A percentile compares a stretch with the other conserved stretches of the same genome.
phyloP scores from a whole-genome alignment of 2,329 filamentous ascomycete genomes.

The Colletotrichum phormii region DNA sequence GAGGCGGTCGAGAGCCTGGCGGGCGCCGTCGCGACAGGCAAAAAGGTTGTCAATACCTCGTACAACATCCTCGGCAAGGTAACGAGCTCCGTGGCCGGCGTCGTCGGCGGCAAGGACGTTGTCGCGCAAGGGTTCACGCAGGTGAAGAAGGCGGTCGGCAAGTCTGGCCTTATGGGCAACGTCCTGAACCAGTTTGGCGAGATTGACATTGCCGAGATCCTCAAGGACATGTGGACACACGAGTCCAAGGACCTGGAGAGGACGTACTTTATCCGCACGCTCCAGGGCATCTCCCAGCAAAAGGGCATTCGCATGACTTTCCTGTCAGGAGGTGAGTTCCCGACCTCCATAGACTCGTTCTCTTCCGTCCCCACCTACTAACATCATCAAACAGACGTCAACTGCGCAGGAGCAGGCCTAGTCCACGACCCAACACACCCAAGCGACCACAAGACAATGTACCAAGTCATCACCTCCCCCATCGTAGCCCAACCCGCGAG shows the following conservation, averaged over 20 bases:
- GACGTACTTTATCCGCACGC: slow-evolving; percentile 94
- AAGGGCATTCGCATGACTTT: slow-evolving; percentile 98
- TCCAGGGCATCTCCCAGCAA: slow-evolving; percentile 95
- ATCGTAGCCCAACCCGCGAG: slow-evolving; percentile 91
- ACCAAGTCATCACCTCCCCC: slow-evolving; percentile 93
- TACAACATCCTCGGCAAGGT: slow-evolving; percentile 98
- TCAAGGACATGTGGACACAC: slow-evolving; percentile 98
- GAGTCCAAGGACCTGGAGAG: slow-evolving; percentile 97
- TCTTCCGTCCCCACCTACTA: slow-evolving; percentile 34
- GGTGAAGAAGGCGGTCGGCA: slow-evolving; percentile 96
- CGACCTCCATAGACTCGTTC: neutral
- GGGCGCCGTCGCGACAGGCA: slow-evolving; percentile 91
- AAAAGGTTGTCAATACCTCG: slow-evolving; percentile 95
- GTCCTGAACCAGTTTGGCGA: slow-evolving; percentile 97
- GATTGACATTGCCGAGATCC: slow-evolving; percentile 91
- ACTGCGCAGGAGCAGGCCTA: slow-evolving; percentile 89
- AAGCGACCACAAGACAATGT: slow-evolving; percentile 98
- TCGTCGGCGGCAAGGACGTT: slow-evolving; percentile 93
- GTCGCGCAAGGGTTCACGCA: slow-evolving; percentile 93
- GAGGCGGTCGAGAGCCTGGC: slow-evolving; percentile 93
- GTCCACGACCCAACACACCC: slow-evolving; percentile 94
- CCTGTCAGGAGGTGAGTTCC: slow-evolving; percentile 79
- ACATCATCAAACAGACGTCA: slow-evolving; percentile 71
- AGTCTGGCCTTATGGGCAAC: slow-evolving; percentile 93
- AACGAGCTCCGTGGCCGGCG: slow-evolving; percentile 92